These are phyloP conservation scores for Epipyxis sp. DNA, from an alignment of 108 stramenopile species.

Conservation along the genomic window DNA sequence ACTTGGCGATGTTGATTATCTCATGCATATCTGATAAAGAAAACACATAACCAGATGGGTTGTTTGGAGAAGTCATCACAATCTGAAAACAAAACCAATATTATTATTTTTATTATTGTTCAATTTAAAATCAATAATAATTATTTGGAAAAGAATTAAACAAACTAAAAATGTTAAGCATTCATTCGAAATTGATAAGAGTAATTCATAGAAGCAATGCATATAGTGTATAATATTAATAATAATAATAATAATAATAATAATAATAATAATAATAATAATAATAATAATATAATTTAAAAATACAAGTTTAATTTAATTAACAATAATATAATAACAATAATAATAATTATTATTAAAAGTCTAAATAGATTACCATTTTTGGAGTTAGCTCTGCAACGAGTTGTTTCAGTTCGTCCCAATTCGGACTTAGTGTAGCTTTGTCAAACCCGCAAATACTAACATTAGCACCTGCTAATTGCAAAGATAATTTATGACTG, in stretches of 20 bases:
- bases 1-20: slow-evolving; percentile 63
- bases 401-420: slow-evolving; percentile 46
- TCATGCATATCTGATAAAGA: slow-evolving; percentile 58
- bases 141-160: background rate
- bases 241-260: background rate
- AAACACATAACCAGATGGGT: slow-evolving; percentile 78
- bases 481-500: slow-evolving; percentile 83
- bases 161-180: background rate
- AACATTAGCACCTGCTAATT: slow-evolving; percentile 52
- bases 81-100: no score
- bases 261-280: background rate
- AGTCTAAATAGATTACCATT: slow-evolving; percentile 43
- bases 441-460: slow-evolving; percentile 59
- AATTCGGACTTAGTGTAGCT: slow-evolving; percentile 55
- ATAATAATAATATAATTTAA: background rate
- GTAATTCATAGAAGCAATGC: no score
- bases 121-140: background rate
- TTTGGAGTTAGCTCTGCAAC: slow-evolving; percentile 35
- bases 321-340: slow-evolving; percentile 12
- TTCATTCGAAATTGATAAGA: no score
- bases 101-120: background rate
- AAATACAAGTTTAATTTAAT: slow-evolving; percentile 35
- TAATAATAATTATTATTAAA: slow-evolving; percentile 37
- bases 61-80: slow-evolving; percentile 82
- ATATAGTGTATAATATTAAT: no score